A percentile compares a stretch with the other conserved stretches of the same genome.
Conservation (phyloP, 257 asterid species). For the Penstemon eatonii region DNA sequence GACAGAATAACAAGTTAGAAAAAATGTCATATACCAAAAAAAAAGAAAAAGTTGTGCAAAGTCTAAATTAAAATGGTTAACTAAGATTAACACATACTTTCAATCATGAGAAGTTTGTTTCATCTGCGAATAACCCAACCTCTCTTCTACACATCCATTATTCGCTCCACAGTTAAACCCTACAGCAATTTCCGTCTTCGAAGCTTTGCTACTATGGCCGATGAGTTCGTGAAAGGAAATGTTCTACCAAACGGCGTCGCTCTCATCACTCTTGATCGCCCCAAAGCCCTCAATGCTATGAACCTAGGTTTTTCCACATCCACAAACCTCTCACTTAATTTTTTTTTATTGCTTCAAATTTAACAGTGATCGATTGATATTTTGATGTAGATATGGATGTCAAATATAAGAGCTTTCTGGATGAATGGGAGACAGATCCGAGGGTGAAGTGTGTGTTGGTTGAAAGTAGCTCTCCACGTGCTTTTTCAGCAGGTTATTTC, state of each 20-base stretch:
- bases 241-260: conserved; percentile 84
- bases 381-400: conserved; percentile 81
- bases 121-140: conserved; percentile 27
- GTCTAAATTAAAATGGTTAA: no score
- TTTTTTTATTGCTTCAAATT: background rate
- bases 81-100: background rate
- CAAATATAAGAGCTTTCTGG: conserved; percentile 73
- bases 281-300: conserved; percentile 97
- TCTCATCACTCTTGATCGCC: conserved; percentile 88
- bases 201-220: conserved; percentile 64
- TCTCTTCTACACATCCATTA: conserved; percentile 8
- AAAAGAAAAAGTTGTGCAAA: no score
- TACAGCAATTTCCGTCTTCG: conserved; percentile 31
- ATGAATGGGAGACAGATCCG: conserved; percentile 90
- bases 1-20: no score
- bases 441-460: conserved; percentile 89
- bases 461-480: conserved; percentile 83
- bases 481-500: conserved; percentile 87
- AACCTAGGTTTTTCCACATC: conserved; percentile 52
- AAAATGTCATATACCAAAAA: no score
- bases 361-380: conserved; percentile 8
- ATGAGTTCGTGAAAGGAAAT: conserved; percentile 75
- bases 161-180: conserved; percentile 29
- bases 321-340: background rate
- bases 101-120: conserved; percentile 30